Percentiles rank a stretch among this genome's conserved stretches.
Evolutionary conservation across 2,329 filamentous ascomycete species (phyloP).

Genomic region (Cladosporium sp.): DNA sequence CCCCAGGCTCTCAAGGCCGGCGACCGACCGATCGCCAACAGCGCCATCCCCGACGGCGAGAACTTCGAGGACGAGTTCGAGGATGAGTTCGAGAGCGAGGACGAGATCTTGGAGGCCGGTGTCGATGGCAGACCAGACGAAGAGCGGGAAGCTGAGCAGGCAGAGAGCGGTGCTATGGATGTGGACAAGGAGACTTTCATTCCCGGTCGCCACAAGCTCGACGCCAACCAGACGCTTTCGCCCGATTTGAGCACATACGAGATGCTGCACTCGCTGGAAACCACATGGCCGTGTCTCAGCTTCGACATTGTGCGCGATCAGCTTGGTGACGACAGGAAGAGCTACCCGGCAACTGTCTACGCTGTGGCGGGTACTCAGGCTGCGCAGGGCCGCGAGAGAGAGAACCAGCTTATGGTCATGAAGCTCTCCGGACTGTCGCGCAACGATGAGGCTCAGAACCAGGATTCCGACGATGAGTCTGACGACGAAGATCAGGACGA

Average conservation of each 20-base stretch:
- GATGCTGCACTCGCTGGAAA: slow-evolving; percentile 92
- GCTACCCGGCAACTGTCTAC: slow-evolving; percentile 95
- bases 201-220: slow-evolving; percentile 87
- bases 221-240: slow-evolving; percentile 84
- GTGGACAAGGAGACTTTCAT: slow-evolving; percentile 95
- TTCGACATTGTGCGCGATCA: slow-evolving; percentile 88
- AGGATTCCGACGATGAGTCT: slow-evolving; percentile 68
- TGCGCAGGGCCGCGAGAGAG: slow-evolving; percentile 69
- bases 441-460: slow-evolving; percentile 74
- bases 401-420: slow-evolving; percentile 94
- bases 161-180: slow-evolving; percentile 78
- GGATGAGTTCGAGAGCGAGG: slow-evolving; percentile 85
- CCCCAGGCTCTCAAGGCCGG: slow-evolving; percentile 61
- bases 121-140: slow-evolving; percentile 91
- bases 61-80: slow-evolving; percentile 97
- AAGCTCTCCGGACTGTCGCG: slow-evolving; percentile 90
- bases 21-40: slow-evolving; percentile 56
- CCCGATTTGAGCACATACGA: slow-evolving; percentile 95
- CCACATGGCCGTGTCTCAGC: slow-evolving; percentile 94
- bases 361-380: slow-evolving; percentile 94
- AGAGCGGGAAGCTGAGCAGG: slow-evolving; percentile 88
- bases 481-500: slow-evolving; percentile 71
- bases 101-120: slow-evolving; percentile 88
- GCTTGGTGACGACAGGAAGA: slow-evolving; percentile 83
- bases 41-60: slow-evolving; percentile 56